Percentiles rank a stretch among this genome's conserved stretches.
These are phyloP conservation scores for Lipomyces mesembrius DNA, from an alignment of 805 yeast genomes.

Conservation along the genomic window DNA sequence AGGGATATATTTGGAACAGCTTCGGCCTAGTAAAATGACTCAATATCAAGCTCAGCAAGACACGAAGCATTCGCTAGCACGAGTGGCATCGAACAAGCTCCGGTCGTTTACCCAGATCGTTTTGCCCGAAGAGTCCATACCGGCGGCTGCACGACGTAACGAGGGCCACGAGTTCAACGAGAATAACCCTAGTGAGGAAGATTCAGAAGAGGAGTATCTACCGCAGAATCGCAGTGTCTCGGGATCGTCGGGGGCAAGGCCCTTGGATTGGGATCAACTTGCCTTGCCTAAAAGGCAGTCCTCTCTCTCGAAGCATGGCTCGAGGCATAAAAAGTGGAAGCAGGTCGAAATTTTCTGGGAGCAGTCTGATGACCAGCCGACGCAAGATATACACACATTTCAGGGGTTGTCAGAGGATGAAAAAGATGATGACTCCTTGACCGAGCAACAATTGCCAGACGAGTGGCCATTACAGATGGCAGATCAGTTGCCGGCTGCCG, in stretches of 20 bases:
- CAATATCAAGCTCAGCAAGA: neutral
- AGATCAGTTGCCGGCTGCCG: neutral
- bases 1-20: neutral
- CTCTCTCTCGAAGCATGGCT: neutral
- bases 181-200: neutral
- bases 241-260: neutral
- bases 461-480: neutral
- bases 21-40: neutral
- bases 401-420: neutral
- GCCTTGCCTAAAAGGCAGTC: neutral
- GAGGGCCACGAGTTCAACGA: neutral
- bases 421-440: neutral
- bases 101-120: neutral
- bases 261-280: neutral
- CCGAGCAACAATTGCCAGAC: neutral
- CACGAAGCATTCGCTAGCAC: neutral
- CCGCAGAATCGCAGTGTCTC: neutral
- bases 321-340: neutral
- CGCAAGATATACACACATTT: neutral
- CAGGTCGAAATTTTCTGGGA: constrained; percentile 1
- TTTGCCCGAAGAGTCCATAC: neutral
- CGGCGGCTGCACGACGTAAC: neutral
- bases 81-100: neutral
- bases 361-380: neutral
- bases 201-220: neutral